phyloP scores from a whole-genome alignment of 192 early-diverging fungal genomes.

The Chytriomyces hyalinus region DNA sequence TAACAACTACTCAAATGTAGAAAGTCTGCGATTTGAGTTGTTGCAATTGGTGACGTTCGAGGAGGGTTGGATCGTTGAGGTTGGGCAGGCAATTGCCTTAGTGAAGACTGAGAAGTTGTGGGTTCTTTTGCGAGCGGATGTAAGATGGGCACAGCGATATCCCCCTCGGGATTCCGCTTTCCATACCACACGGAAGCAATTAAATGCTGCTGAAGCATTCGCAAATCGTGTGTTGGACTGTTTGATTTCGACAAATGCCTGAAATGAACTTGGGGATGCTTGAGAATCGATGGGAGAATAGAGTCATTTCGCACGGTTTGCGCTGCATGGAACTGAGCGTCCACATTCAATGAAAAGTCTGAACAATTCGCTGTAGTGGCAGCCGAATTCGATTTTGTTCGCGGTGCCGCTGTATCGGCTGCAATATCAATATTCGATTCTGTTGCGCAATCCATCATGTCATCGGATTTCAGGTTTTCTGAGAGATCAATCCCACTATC shows the following conservation, averaged over 20 bases:
- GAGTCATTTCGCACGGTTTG: neutral
- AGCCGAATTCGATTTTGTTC: neutral
- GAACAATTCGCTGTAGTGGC: neutral
- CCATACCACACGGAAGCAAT: conserved; percentile 50
- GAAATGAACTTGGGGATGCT: conserved; percentile 27
- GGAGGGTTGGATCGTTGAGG: neutral
- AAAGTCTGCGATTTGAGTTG: conserved; percentile 17
- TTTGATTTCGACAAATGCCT: conserved; percentile 20
- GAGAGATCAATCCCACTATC: neutral
- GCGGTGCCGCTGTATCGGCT: neutral
- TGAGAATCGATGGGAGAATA: neutral
- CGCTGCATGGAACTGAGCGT: neutral
- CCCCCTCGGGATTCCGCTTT: conserved; percentile 30
- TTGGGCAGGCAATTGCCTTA: neutral
- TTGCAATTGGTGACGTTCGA: neutral
- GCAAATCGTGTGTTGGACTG: conserved; percentile 32
- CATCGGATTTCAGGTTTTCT: neutral
- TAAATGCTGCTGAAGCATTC: conserved; percentile 34
- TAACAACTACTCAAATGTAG: conserved; percentile 50
- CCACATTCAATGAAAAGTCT: neutral
- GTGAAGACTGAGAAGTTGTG: neutral
- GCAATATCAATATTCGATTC: neutral
- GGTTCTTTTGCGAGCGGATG: neutral
- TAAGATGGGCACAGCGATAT: conserved; percentile 43
- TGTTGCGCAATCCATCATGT: neutral